Conservation (phyloP, 2,329 filamentous ascomycete species). For the Teratosphaeria destructans region DNA sequence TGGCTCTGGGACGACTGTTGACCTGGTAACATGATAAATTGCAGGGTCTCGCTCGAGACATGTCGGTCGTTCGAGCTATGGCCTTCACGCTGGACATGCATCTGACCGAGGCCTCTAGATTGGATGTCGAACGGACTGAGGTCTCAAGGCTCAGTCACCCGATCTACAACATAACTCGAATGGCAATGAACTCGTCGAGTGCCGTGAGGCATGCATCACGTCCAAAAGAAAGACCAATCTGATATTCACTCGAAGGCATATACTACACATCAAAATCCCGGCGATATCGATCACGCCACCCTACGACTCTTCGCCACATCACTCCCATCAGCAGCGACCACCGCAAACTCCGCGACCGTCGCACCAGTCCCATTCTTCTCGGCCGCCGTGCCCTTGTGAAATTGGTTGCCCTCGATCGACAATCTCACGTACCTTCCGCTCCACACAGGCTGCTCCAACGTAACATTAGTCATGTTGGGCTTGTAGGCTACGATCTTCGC, state of each 20-base stretch:
- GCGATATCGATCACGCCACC: not conserved
- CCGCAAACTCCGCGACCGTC: constrained; percentile 42
- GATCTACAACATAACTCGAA: too few relatives aligned
- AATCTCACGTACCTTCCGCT: constrained; percentile 37
- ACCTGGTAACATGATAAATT: too few relatives aligned
- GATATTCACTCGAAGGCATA: not conserved
- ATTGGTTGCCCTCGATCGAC: constrained; percentile 39
- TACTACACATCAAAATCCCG: not conserved
- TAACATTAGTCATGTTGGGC: constrained; percentile 38
- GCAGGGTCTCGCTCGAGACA: too few relatives aligned
- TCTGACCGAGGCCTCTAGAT: too few relatives aligned
- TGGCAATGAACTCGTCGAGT: too few relatives aligned
- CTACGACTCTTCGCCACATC: not conserved
- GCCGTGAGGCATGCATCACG: too few relatives aligned
- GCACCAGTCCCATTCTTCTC: constrained; percentile 31
- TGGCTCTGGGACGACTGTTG: too few relatives aligned
- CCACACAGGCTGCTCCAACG: constrained; percentile 28
- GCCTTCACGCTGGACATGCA: too few relatives aligned
- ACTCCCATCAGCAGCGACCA: constrained; percentile 11
- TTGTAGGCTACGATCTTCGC: constrained; percentile 30
- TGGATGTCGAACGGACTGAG: too few relatives aligned
- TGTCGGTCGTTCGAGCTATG: too few relatives aligned
- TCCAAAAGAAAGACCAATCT: not conserved
- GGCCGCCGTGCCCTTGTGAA: constrained; percentile 18
- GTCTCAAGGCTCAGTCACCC: too few relatives aligned